Evolutionary conservation across 768 basidiomycete species (phyloP).

Genomic region (Boletus sp.): DNA sequence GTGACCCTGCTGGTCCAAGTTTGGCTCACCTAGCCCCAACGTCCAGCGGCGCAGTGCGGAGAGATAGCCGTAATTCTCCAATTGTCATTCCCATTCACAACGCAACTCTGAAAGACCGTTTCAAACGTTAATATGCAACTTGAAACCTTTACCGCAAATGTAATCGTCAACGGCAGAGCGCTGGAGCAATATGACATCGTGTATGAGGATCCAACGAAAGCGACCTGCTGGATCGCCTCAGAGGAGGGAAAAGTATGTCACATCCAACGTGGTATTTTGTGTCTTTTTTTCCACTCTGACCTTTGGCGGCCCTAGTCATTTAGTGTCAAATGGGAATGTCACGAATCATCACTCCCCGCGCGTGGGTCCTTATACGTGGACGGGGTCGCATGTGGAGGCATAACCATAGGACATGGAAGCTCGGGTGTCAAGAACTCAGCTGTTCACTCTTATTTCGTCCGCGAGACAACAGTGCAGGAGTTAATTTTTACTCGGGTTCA

Average conservation of each 20-base stretch:
- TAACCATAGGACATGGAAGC: accelerated
- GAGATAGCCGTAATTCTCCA: no score
- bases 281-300: background rate
- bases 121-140: conserved; percentile 10
- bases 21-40: no score
- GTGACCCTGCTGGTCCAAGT: no score
- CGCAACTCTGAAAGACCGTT: no score
- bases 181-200: conserved; percentile 13
- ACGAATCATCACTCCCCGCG: background rate
- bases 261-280: background rate
- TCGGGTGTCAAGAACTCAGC: background rate
- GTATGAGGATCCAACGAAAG: conserved; percentile 4
- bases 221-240: conserved; percentile 22
- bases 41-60: no score
- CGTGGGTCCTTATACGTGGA: conserved; percentile 5
- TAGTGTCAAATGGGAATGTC: conserved; percentile 11
- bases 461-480: background rate
- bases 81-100: no score
- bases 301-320: conserved; percentile 6
- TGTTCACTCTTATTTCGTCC: background rate
- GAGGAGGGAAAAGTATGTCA: conserved; percentile 19
- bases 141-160: conserved; percentile 9
- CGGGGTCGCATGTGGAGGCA: background rate
- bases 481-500: conserved; percentile 18
- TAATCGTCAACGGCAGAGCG: conserved; percentile 13